Evolutionary conservation across 768 basidiomycete species (phyloP).

Genomic region (Mycena vulgaris): DNA sequence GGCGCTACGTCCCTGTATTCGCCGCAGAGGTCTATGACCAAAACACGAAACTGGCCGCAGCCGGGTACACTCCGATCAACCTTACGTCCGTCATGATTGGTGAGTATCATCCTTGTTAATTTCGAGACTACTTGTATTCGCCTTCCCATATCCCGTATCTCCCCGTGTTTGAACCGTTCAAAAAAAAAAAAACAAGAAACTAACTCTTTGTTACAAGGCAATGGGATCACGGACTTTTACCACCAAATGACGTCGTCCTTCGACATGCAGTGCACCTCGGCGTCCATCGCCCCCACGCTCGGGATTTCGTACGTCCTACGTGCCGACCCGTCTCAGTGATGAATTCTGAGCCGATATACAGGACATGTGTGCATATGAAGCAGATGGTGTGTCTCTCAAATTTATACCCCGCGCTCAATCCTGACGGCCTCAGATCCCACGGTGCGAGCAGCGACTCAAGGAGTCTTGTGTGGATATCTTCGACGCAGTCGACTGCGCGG

Average conservation of each 20-base stretch:
- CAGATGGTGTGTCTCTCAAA: conserved; percentile 52
- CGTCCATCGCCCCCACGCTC: conserved; percentile 57
- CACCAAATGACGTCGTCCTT: conserved; percentile 59
- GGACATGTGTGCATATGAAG: conserved; percentile 61
- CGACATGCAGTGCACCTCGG: conserved; percentile 62
- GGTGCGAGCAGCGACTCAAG: conserved; percentile 73
- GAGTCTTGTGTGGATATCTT: conserved; percentile 75
- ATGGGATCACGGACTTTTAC: conserved; percentile 59
- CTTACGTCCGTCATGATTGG: conserved; percentile 64
- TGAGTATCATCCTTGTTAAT: conserved; percentile 42
- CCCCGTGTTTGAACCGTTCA: no score
- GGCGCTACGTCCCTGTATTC: conserved; percentile 67
- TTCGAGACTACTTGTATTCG: neutral
- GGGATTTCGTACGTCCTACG: conserved; percentile 49
- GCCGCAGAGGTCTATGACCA: conserved; percentile 65
- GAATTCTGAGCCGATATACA: conserved; percentile 11
- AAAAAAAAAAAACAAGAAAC: neutral
- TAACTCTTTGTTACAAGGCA: conserved; percentile 47
- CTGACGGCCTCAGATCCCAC: conserved; percentile 65
- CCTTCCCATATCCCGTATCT: neutral
- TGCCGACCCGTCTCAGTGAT: conserved; percentile 15
- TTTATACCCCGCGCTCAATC: conserved; percentile 57
- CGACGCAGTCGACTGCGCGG: conserved; percentile 78
- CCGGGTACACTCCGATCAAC: conserved; percentile 65
- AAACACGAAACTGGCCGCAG: conserved; percentile 54